Conservation (phyloP, 352 stramenopile genomes). For the Pythium volutum region DNA sequence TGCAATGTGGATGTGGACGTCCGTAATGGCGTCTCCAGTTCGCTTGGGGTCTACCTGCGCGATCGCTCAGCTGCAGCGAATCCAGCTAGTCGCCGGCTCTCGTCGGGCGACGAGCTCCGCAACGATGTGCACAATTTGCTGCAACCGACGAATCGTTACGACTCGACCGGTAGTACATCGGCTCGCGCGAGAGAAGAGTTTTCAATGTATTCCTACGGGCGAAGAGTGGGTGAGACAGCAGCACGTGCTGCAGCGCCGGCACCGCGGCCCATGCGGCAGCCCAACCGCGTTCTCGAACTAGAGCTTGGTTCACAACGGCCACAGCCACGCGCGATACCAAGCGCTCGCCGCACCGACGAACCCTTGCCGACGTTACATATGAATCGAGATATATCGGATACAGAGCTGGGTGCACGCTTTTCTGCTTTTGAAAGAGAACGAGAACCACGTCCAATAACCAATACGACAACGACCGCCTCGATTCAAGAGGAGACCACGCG, state of each 20-base stretch:
- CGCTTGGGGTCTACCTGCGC: not conserved
- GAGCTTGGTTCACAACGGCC: not conserved
- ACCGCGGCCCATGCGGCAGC: not conserved
- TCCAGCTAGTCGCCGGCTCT: not conserved
- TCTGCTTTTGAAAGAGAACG: not conserved
- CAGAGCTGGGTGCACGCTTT: not conserved
- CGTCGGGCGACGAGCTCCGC: conserved; percentile 9
- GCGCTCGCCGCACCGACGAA: not conserved
- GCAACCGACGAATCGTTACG: conserved; percentile 21
- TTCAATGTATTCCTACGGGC: not conserved
- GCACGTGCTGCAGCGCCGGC: not conserved
- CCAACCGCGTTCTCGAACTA: not conserved
- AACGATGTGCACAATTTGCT: not conserved
- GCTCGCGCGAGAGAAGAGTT: not conserved
- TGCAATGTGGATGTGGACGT: conserved; percentile 31
- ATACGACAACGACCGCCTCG: not conserved
- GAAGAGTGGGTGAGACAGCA: not conserved
- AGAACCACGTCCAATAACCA: not conserved
- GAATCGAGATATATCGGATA: not conserved
- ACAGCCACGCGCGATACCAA: conserved; percentile 10
- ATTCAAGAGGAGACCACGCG: not conserved
- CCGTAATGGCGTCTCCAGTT: conserved; percentile 7
- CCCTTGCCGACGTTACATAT: too few species aligned
- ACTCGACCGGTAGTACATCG: not conserved
- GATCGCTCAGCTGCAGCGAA: not conserved